phyloP scores from a whole-genome alignment of 2,329 filamentous ascomycete species.

The Sclerotinia spermophila region DNA sequence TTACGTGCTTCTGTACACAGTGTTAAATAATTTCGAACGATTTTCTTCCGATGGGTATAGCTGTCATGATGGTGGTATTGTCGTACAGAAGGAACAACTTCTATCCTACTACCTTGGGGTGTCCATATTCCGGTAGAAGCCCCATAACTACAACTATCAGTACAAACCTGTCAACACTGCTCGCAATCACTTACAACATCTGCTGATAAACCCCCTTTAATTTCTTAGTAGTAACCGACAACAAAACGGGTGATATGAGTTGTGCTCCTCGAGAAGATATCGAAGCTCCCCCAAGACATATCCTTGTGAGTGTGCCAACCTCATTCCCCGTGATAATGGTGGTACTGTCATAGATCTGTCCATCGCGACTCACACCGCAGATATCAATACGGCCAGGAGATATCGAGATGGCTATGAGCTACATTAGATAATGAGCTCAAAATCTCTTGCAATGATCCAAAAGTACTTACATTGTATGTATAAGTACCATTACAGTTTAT shows the following conservation, averaged over 20 bases:
- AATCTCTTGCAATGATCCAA: background rate
- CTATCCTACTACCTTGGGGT: background rate
- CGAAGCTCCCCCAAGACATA: background rate
- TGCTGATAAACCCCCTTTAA: background rate
- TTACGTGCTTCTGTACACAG: too few species aligned
- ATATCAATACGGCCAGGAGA: background rate
- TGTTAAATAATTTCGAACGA: too few species aligned
- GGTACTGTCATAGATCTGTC: background rate
- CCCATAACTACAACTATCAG: background rate
- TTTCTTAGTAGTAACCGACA: background rate
- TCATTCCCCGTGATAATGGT: background rate
- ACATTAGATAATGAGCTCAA: background rate
- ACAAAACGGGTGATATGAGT: background rate
- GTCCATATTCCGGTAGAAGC: background rate
- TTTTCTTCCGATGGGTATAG: background rate
- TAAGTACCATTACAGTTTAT: background rate
- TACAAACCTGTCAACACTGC: fast-evolving
- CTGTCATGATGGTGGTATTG: background rate
- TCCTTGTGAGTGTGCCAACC: background rate
- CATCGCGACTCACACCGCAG: background rate
- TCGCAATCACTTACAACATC: background rate
- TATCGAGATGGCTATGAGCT: background rate
- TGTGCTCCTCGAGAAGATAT: fast-evolving
- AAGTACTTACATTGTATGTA: background rate
- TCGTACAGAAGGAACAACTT: background rate